Evolutionary conservation across 176 grass and related monocot species (phyloP), one percentile per base, ranked within the genome.

Genomic region (Bonia amplexicaulis): DNA sequence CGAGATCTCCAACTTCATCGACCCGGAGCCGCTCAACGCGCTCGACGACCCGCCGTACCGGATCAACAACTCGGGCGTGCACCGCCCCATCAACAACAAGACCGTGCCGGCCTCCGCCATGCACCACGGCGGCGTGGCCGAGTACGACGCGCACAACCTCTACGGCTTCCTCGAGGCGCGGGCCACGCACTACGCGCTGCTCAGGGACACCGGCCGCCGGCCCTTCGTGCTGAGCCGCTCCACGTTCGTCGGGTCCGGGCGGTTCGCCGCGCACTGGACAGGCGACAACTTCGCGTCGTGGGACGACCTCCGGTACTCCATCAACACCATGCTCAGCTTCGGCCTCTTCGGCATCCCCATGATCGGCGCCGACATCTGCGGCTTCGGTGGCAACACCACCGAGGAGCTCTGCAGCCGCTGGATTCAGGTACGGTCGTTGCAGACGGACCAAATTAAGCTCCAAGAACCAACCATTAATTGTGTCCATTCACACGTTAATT

Each of bases 121-220:
- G 69, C 96, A 95, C 87, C 81, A 77, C 57, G 93, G 91, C 39
- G 87, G 91, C 71, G 76, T 95, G 4, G 5, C 77, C 10, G 91
- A 95, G 81, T 98, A 98, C 76, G 14, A 98, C 54, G 91, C 87
- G 19, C 96, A 98, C 87, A 98, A 98, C 88, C 86, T 98, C 52
- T 82, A 66, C 31, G 96, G 96, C 4, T 73, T 93, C 39, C 85
- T 90, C n/a, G 91, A 98, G 76, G 84, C 91, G 1, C 84, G 76
- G 17, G 96, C 91, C 44, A 98, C 96, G 6, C 46, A 79, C 39
- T 71, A 2, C 23, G 96, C 89, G 8, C 77, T 98, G 77, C 77
- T 87, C 23, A 42, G 15, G 33, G 91, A 95, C 60, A 98, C 93
- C 0, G 83, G 87, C 20, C 89, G 83, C 68, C 90, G 96, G 0